These are phyloP conservation scores for Fragilaria radians DNA, from an alignment of 108 stramenopile species.

Conservation along the genomic window DNA sequence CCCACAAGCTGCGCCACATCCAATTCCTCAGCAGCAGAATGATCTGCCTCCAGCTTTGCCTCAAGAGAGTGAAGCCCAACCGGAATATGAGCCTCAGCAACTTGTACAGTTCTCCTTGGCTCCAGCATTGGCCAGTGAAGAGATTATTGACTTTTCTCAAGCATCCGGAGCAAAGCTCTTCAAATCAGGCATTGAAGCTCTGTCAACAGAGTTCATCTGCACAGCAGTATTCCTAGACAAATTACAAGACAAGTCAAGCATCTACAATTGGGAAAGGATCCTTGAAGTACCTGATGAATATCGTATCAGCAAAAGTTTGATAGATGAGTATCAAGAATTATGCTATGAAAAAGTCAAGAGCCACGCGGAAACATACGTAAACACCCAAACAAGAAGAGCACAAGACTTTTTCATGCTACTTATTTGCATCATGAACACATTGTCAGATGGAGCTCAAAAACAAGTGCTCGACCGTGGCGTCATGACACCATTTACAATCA, in stretches of 20 bases:
- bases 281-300: no score
- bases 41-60: no score
- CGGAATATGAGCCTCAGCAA: no score
- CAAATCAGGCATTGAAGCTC: background rate
- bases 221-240: background rate
- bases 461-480: no score
- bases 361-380: slow-evolving; percentile 5
- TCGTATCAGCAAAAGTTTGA: background rate
- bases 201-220: background rate
- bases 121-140: background rate
- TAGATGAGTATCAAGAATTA: slow-evolving; percentile 1
- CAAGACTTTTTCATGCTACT: slow-evolving; percentile 2
- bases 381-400: background rate
- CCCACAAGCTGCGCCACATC: no score
- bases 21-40: no score
- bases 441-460: background rate
- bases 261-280: background rate
- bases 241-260: background rate
- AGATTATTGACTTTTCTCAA: background rate
- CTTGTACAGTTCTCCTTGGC: background rate
- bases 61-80: no score
- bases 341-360: background rate
- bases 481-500: background rate
- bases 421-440: background rate
- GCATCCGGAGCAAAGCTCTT: background rate